A percentile compares a stretch with the other conserved stretches of the same genome.
phyloP scores from a whole-genome alignment of 768 basidiomycete species.

The Boletus eberwhitei region DNA sequence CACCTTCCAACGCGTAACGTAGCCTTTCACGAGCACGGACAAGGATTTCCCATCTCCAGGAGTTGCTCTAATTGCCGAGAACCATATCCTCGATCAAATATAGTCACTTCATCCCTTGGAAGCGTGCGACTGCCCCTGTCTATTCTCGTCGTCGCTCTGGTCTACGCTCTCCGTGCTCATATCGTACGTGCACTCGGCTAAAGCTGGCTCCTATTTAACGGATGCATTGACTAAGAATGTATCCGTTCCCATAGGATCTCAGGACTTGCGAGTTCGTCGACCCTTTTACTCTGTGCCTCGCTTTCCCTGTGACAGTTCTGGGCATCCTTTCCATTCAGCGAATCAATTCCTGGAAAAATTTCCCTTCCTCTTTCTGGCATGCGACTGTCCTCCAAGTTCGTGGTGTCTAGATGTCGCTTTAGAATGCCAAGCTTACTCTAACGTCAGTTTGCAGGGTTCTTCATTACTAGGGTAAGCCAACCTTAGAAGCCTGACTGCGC shows the following conservation, averaged over 20 bases:
- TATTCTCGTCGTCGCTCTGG: constrained; percentile 12
- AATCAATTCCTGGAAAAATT: constrained; percentile 16
- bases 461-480: constrained; percentile 26
- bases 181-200: constrained; percentile 16
- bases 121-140: constrained; percentile 11
- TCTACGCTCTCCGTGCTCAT: constrained; percentile 15
- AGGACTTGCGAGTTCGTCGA: constrained; percentile 18
- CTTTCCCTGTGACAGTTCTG: constrained; percentile 21
- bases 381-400: constrained; percentile 34
- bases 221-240: background rate
- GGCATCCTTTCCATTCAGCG: constrained; percentile 19
- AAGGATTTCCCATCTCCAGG: constrained; percentile 3
- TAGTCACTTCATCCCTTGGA: constrained; percentile 1
- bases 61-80: background rate
- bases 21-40: constrained; percentile 6
- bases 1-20: constrained; percentile 5
- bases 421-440: constrained; percentile 1
- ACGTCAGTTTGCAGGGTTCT: constrained; percentile 32
- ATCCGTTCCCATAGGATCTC: constrained; percentile 17
- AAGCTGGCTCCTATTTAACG: background rate
- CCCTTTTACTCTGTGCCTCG: constrained; percentile 21
- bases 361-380: constrained; percentile 30
- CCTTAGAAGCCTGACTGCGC: background rate
- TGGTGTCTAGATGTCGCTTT: background rate
- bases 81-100: background rate